These are phyloP conservation scores for Spongospora subterranea DNA, from an alignment of 208 protist genomes.

Conservation along the genomic window DNA sequence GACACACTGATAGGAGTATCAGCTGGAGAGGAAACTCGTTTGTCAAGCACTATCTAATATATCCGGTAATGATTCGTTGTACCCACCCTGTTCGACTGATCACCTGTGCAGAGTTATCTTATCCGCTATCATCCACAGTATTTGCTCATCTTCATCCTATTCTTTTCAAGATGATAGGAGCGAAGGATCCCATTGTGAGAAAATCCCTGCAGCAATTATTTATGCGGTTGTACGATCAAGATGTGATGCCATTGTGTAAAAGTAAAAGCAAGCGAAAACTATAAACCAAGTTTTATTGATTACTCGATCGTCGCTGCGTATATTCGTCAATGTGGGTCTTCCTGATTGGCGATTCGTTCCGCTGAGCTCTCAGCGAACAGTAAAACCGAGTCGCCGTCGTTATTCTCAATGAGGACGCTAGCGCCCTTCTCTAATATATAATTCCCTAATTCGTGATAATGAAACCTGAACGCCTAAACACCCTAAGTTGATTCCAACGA, in stretches of 20 bases:
- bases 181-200: not conserved
- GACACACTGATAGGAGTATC: not conserved
- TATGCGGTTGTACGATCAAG: not conserved
- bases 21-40: not conserved
- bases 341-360: too few relatives aligned
- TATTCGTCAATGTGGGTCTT: too few relatives aligned
- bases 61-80: not conserved
- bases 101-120: not conserved
- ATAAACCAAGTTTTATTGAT: too few relatives aligned
- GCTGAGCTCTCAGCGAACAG: not conserved
- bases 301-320: too few relatives aligned
- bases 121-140: not conserved
- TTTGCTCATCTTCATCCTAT: not conserved
- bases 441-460: conserved; percentile 48
- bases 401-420: not conserved
- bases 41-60: not conserved
- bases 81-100: not conserved
- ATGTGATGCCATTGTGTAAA: not conserved
- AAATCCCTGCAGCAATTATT: not conserved
- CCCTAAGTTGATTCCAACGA: not conserved
- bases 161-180: not conserved
- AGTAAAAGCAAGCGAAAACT: too few relatives aligned
- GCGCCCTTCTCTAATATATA: conserved; percentile 40
- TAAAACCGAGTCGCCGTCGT: not conserved
- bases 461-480: conserved; percentile 27